Evolutionary conservation across 2,329 filamentous ascomycete genomes (phyloP).

Genomic region (Xylaria sp.): DNA sequence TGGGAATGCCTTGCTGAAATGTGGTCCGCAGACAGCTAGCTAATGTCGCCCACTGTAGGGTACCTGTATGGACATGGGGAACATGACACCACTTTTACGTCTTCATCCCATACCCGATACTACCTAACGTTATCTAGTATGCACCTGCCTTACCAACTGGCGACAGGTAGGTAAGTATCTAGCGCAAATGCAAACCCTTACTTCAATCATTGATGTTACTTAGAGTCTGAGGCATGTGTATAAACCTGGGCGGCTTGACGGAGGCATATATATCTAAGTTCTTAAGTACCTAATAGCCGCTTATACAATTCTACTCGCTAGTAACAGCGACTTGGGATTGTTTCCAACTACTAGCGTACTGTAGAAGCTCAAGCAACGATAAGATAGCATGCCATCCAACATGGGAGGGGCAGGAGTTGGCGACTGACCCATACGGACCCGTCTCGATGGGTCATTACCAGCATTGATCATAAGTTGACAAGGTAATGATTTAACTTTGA

Average conservation of each 20-base stretch:
- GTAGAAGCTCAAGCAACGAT: conserved; percentile 4
- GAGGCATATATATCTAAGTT: no score
- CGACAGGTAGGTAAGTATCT: no score
- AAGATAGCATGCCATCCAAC: neutral
- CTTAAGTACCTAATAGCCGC: no score
- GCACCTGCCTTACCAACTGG: neutral
- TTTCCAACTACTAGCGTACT: no score
- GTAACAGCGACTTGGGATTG: no score
- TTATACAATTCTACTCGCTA: no score
- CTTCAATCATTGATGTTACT: no score
- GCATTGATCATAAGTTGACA: neutral
- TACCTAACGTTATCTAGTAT: neutral
- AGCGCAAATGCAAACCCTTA: no score
- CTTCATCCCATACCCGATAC: no score
- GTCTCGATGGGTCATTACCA: neutral
- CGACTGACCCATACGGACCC: conserved; percentile 9
- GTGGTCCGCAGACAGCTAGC: neutral
- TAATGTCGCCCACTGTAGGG: neutral
- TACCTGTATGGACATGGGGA: neutral
- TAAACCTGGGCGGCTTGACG: no score
- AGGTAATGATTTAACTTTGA: neutral
- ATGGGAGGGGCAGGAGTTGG: conserved; percentile 20
- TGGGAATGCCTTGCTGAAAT: neutral
- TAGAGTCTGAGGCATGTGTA: no score
- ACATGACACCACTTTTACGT: no score